Conservation (phyloP, 169 alveolate genomes). For the Perkinsus chesapeaki region DNA sequence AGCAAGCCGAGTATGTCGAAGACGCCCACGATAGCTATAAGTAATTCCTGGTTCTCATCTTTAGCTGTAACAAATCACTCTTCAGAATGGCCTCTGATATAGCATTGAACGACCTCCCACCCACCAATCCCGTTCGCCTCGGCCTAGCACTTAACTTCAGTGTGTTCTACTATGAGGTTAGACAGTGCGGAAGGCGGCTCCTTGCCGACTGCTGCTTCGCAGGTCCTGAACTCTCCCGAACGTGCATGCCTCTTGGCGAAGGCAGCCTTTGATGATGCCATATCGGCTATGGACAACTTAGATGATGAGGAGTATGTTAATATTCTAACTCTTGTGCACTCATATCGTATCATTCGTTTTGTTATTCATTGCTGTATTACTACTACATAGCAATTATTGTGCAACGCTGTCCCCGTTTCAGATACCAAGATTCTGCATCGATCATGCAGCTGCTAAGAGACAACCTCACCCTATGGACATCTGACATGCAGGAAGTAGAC, state of each 20-base stretch:
- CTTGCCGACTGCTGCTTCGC: too few species aligned
- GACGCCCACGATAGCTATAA: slow-evolving; percentile 10
- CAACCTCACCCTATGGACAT: slow-evolving; percentile 70
- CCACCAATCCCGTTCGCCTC: slow-evolving; percentile 65
- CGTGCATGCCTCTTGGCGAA: slow-evolving; percentile 74
- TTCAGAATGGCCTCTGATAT: slow-evolving; percentile 70
- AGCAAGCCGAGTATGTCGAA: background rate
- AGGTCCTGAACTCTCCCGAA: slow-evolving; percentile 62
- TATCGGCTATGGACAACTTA: slow-evolving; percentile 41
- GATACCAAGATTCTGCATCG: slow-evolving; percentile 43
- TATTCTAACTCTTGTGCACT: too few species aligned
- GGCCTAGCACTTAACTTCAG: slow-evolving; percentile 76
- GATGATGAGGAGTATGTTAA: slow-evolving; percentile 38
- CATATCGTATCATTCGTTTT: too few species aligned
- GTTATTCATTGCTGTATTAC: too few species aligned
- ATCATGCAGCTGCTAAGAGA: slow-evolving; percentile 77
- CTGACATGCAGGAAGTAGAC: slow-evolving; percentile 37
- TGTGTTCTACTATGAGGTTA: slow-evolving; percentile 73
- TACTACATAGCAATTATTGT: too few species aligned
- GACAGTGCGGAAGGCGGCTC: too few species aligned
- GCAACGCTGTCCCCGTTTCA: too few species aligned
- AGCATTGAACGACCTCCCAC: slow-evolving; percentile 67
- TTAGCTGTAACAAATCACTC: background rate
- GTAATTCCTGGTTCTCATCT: background rate
- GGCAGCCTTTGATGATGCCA: slow-evolving; percentile 50